Conservation (phyloP, 306 rosid genomes). For the Glycine tomentella region DNA sequence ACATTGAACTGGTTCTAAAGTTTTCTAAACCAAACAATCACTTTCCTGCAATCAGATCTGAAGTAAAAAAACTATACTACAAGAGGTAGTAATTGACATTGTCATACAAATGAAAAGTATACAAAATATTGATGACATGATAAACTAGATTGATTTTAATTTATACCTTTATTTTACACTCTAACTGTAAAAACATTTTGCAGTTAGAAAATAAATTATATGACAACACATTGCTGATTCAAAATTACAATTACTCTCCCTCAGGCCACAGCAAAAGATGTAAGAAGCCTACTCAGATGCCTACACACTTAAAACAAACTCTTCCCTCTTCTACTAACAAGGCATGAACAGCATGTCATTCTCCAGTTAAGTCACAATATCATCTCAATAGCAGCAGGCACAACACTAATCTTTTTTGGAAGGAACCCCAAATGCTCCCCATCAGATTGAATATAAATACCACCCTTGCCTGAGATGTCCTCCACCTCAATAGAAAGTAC, state of each 20-base stretch:
- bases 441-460: conserved; percentile 83
- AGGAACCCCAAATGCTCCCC: conserved; percentile 93
- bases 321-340: conserved; percentile 29
- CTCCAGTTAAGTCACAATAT: conserved; percentile 65
- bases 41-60: conserved; percentile 18
- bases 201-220: conserved; percentile 25
- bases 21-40: neutral
- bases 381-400: conserved; percentile 89
- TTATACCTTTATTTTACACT: conserved; percentile 21
- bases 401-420: conserved; percentile 73
- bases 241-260: conserved; percentile 38
- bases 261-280: neutral
- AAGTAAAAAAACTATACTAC: neutral
- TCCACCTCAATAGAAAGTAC: conserved; percentile 79
- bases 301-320: conserved; percentile 33
- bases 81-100: neutral
- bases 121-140: neutral
- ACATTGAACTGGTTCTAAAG: conserved; percentile 8
- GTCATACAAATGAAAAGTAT: neutral
- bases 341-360: conserved; percentile 33
- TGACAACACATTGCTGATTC: neutral
- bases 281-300: conserved; percentile 18
- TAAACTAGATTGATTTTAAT: conserved; percentile 7
- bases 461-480: conserved; percentile 68
- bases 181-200: conserved; percentile 29